Base-by-base conservation (phyloP, 352 stramenopile genomes). In the Globisporangium cederbergense region DNA sequence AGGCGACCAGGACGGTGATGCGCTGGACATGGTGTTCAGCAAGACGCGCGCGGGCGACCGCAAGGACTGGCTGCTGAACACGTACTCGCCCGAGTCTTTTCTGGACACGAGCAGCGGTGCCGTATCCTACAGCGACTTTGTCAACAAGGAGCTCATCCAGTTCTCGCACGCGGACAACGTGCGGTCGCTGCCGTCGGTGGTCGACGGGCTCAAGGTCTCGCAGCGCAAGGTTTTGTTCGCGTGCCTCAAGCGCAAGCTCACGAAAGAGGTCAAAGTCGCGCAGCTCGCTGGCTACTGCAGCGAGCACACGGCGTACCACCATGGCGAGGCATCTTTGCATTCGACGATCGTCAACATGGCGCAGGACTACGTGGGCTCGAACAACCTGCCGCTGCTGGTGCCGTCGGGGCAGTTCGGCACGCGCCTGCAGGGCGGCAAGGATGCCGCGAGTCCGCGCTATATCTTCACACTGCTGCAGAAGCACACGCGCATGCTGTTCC, bases 391-490 rank as follows among this genome's bases (percentile, higher is more conserved):
- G 54, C 83, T 99, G 18, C 75, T 99, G 38, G 95, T 87, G 43
- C 98, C 98, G 14, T 97, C 88, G 7, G 98, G 98, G 42, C 98
- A 99, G 77, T 99, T 99, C 77, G 98, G 98, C 50, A 99, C 98
- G 28, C 91, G 98, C 4, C 75, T 98, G 4, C 96, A 99, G 78
- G 98, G 98, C 62, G 98, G 98, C n/a, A 99, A 99, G 68, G 98
- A 99, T 77, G 88, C 92, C 4, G 98, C 97, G 20, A 98, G 93
- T 73, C 96, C 97, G 60, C 91, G 98, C 66, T 99, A 99, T 67
- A 99, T 99, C 71, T 99, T 99, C 77, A 99, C 98, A 36, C 72
- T 95, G 45, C 81, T 99, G 28, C 90, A 98, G 60, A 91, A 94
- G 62, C 93, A 99, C 64, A 98, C 98, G 18, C 91, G 98, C 3